These are phyloP conservation scores for Suhomyces panamericanus DNA, from an alignment of 1,139 yeast genomes.

Conservation along the genomic window DNA sequence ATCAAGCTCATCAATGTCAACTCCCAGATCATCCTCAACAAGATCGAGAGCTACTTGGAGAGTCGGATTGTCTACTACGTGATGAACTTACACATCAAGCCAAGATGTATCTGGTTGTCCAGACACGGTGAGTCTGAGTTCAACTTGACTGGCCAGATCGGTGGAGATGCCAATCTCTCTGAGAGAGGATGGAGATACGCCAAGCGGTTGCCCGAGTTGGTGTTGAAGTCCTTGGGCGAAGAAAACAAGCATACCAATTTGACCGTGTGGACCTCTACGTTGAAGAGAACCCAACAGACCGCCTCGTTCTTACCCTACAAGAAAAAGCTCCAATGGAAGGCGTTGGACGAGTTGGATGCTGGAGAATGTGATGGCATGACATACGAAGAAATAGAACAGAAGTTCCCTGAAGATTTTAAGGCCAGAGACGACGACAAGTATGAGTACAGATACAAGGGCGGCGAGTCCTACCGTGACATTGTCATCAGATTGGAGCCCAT, in stretches of 20 bases:
- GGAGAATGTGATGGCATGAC: conserved; percentile 98
- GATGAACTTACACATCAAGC: conserved; percentile 92
- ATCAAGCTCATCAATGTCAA: conserved; percentile 86
- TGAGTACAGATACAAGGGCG: conserved; percentile 94
- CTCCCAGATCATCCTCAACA: conserved; percentile 82
- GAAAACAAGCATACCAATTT: conserved; percentile 63
- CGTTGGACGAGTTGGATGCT: conserved; percentile 94
- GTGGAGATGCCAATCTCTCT: conserved; percentile 90
- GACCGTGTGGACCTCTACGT: conserved; percentile 96
- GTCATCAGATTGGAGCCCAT: conserved; percentile 94
- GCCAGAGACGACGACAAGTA: conserved; percentile 96
- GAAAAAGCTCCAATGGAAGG: conserved; percentile 87
- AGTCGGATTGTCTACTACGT: conserved; percentile 92
- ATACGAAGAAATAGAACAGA: conserved; percentile 71
- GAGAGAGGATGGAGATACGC: conserved; percentile 89
- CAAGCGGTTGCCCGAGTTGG: conserved; percentile 74
- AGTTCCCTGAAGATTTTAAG: conserved; percentile 90
- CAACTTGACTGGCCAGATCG: conserved; percentile 91
- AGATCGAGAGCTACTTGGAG: conserved; percentile 84
- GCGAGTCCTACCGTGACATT: conserved; percentile 94
- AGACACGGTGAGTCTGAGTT: conserved; percentile 95
- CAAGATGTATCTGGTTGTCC: conserved; percentile 87
- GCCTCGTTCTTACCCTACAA: conserved; percentile 81
- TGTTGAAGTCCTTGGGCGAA: conserved; percentile 67
- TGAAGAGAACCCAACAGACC: conserved; percentile 90